Evolutionary conservation across 441 rosid genomes (phyloP).

Genomic region (Breynia disticha): DNA sequence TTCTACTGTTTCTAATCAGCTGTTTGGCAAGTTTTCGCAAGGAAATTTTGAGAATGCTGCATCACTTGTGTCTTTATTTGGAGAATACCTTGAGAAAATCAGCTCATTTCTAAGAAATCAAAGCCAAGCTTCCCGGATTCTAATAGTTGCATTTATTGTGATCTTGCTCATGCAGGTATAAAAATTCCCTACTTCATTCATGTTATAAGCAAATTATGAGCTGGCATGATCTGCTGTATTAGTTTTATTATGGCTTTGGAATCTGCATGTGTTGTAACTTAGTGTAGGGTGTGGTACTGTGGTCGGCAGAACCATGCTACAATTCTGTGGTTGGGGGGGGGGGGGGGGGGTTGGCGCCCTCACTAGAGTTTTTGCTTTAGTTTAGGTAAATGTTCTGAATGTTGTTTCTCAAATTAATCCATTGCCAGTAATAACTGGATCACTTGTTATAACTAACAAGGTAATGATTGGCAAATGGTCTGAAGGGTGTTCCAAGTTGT

Average conservation of each 20-base stretch:
- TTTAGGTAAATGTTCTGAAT: too few species aligned
- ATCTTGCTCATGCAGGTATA: constrained; percentile 87
- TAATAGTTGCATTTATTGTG: constrained; percentile 58
- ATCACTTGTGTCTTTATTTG: constrained; percentile 17
- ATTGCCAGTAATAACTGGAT: too few species aligned
- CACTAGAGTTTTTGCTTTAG: too few species aligned
- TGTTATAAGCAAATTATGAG: neutral
- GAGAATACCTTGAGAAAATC: constrained; percentile 31
- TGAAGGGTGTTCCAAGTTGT: too few species aligned
- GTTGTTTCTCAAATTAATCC: too few species aligned
- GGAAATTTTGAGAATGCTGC: constrained; percentile 25
- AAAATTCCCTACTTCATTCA: neutral
- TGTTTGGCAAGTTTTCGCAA: constrained; percentile 15
- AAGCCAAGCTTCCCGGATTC: constrained; percentile 45
- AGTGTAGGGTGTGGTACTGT: too few species aligned
- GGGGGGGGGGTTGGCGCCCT: too few species aligned
- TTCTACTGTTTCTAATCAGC: constrained; percentile 19
- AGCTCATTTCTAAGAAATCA: constrained; percentile 39
- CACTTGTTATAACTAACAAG: too few species aligned
- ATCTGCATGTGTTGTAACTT: neutral
- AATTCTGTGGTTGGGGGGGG: too few species aligned
- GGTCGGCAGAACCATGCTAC: too few species aligned
- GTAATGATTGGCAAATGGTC: too few species aligned
- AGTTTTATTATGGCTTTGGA: neutral
- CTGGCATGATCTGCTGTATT: neutral